Base-by-base conservation (phyloP, 352 stramenopile genomes). In the Phytophthora constricta region DNA sequence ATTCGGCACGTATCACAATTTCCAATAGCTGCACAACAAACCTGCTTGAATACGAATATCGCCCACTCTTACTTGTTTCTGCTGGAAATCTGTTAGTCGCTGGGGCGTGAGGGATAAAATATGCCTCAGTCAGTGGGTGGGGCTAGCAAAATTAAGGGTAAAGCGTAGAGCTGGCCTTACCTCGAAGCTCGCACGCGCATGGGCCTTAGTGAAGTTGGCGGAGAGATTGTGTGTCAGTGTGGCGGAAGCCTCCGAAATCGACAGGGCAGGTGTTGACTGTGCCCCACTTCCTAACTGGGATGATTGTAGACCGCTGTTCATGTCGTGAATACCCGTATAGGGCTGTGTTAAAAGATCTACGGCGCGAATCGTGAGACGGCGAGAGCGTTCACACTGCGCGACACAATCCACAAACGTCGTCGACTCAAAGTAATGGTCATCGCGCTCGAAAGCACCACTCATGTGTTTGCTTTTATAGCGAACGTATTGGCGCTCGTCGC, bases 401-500 rank as follows among this genome's bases (percentile, higher is more conserved):
- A 92, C 71, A 58, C 80, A 89, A 57, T 92, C 82, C 10, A 92
- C 58, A 39, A 90, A 90, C 1, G 85, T 64, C 4, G 65, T 84
- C 9, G 82, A 90, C 3, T 77, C 69, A 22, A 92, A 92, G 74
- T 87, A 89, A 14, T 87, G 72, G 31, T 88, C 81, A 61, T 90
- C 81, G 11, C 81, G 76, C 61, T 89, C 74, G 17, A 89, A 26
- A n/a, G 74, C 80, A 31, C 69, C 77, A 22, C 73, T 71, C 16
- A 62, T 76, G 42, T 90, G 80, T 45, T 87, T 86, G 77, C 80
- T 89, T 46, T 80, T 80, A 49, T 74, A 70, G 19, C 84, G 82
- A 14, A 92, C 76, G 37, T 87, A 89, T 17, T 90, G 81, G 1
- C 80, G 78, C n/a, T 90, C 84, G 17, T 92, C 84, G 27, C 80